A percentile compares a stretch with the other conserved stretches of the same genome.
phyloP scores from a whole-genome alignment of 2,329 filamentous ascomycete genomes.

The Dactylellina leptospora region DNA sequence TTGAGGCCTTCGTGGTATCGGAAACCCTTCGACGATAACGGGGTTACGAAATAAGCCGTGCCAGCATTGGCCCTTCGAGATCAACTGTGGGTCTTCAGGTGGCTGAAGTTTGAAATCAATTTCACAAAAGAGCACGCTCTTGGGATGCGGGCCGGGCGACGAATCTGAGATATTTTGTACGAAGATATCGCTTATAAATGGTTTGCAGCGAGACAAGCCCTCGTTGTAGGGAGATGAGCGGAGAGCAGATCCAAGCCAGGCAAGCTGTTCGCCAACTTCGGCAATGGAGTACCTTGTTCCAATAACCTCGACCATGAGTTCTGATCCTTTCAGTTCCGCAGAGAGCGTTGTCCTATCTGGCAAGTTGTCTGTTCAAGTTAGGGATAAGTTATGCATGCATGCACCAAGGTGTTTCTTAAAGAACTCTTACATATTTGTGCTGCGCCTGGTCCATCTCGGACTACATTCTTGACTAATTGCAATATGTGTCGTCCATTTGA shows the following conservation, averaged over 20 bases:
- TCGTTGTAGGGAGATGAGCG: conserved; percentile 55
- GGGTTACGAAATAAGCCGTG: conserved; percentile 2
- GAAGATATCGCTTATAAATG: too few relatives aligned
- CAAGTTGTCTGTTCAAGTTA: conserved; percentile 12
- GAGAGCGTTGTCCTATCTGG: neutral
- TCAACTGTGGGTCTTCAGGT: neutral
- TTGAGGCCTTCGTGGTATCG: conserved; percentile 26
- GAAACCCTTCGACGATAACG: conserved; percentile 31
- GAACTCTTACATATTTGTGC: neutral
- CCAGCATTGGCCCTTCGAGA: conserved; percentile 24
- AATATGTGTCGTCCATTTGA: conserved; percentile 15
- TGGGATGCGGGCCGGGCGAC: too few relatives aligned
- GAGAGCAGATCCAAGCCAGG: conserved; percentile 60
- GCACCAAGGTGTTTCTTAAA: neutral
- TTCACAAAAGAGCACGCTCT: neutral
- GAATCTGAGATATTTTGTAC: too few relatives aligned
- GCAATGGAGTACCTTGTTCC: conserved; percentile 54
- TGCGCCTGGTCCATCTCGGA: neutral
- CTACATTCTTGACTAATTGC: conserved; percentile 17
- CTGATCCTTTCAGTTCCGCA: neutral
- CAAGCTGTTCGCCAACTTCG: conserved; percentile 60
- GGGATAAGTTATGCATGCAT: too few relatives aligned
- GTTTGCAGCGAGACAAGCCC: conserved; percentile 50
- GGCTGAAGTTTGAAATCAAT: conserved; percentile 33
- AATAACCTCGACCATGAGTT: conserved; percentile 8